A percentile compares a stretch with the other conserved stretches of the same genome.
Conservation (phyloP, 1,284 basidiomycete species). For the Tremellales sp. region DNA sequence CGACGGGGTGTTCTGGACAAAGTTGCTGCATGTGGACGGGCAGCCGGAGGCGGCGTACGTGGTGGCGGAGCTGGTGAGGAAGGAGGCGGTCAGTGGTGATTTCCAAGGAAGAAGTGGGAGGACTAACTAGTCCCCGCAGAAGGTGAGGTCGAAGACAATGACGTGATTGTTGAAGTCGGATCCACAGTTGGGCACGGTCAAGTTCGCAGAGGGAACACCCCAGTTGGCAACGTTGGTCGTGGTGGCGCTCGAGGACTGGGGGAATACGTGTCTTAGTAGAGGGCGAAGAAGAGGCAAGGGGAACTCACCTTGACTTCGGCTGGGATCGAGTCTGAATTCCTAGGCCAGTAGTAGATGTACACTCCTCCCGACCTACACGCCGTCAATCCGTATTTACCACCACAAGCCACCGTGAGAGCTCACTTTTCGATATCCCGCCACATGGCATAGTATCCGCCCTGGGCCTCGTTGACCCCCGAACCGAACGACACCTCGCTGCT, state of each 20-base stretch:
- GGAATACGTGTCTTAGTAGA: too few species aligned
- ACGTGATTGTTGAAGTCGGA: slow-evolving; percentile 40
- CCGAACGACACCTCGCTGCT: slow-evolving; percentile 33
- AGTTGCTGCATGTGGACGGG: slow-evolving; percentile 28
- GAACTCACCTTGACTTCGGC: slow-evolving; percentile 36
- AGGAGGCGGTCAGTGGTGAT: neutral
- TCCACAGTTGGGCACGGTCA: slow-evolving; percentile 34
- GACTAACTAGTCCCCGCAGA: slow-evolving; percentile 45
- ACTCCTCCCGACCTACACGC: slow-evolving; percentile 28
- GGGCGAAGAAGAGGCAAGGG: neutral
- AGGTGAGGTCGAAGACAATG: slow-evolving; percentile 45
- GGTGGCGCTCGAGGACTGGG: slow-evolving; percentile 20
- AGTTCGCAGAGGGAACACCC: slow-evolving; percentile 36
- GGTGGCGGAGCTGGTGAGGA: slow-evolving; percentile 20
- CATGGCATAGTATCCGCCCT: slow-evolving; percentile 75
- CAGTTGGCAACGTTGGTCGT: slow-evolving; percentile 29
- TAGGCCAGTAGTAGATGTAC: slow-evolving; percentile 41
- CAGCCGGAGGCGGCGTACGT: slow-evolving; percentile 37
- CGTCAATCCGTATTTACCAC: neutral
- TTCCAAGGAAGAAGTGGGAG: neutral
- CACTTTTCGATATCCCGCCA: slow-evolving; percentile 38
- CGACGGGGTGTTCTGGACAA: slow-evolving; percentile 56
- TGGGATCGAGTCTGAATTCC: slow-evolving; percentile 34
- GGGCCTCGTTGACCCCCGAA: slow-evolving; percentile 48
- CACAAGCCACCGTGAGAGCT: slow-evolving; percentile 7